Conservation (phyloP, 345 rosid genomes). For the Eucalyptus sp. region DNA sequence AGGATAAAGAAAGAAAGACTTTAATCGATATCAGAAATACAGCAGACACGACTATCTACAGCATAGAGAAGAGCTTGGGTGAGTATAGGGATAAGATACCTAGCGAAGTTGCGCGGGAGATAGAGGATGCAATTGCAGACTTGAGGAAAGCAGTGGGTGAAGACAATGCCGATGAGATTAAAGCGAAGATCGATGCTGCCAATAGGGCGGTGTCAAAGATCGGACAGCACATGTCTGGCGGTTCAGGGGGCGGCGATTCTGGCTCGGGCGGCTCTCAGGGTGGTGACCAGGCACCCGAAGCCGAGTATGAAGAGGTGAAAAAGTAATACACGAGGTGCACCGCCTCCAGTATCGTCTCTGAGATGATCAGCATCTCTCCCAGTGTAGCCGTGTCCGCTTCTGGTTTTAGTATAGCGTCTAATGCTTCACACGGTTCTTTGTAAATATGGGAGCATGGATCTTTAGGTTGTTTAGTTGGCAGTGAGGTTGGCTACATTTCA, state of each 20-base stretch:
- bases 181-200: neutral
- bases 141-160: conserved; percentile 5
- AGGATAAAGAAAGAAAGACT: conserved; percentile 19
- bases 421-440: neutral
- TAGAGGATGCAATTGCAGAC: conserved; percentile 19
- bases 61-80: conserved; percentile 21
- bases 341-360: neutral
- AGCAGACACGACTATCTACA: conserved; percentile 23
- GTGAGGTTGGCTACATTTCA: neutral
- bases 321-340: neutral
- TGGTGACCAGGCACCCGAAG: neutral
- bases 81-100: conserved; percentile 27
- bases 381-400: neutral
- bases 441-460: neutral
- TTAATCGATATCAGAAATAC: conserved; percentile 16
- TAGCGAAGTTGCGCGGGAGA: conserved; percentile 6
- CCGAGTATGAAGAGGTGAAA: conserved; percentile 2
- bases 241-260: neutral
- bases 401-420: neutral
- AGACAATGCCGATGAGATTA: neutral
- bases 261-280: neutral
- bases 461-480: neutral
- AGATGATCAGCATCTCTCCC: neutral
- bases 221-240: conserved; percentile 12
- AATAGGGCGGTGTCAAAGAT: conserved; percentile 3